A percentile compares a stretch with the other conserved stretches of the same genome.
These are phyloP conservation scores for Gossypium raimondii DNA, from an alignment of 345 rosid species.

Conservation along the genomic window DNA sequence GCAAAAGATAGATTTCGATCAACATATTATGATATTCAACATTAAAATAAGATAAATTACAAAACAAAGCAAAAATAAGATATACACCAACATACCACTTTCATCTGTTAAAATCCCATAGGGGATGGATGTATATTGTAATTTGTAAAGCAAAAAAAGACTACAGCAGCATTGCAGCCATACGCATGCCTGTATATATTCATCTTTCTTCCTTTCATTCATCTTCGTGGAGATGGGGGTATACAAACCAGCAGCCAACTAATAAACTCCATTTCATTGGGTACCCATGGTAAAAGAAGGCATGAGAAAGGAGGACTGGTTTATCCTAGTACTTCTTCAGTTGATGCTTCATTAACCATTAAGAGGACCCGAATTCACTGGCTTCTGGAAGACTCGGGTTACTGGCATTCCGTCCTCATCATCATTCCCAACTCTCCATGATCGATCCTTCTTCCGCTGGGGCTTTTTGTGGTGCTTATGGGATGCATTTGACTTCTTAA, in stretches of 20 bases:
- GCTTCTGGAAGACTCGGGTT: conserved; percentile 57
- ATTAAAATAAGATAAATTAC: not conserved
- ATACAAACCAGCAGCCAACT: not conserved
- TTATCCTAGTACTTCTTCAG: not conserved
- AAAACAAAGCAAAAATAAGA: not conserved
- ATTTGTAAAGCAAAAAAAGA: not conserved
- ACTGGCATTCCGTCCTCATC: conserved; percentile 73
- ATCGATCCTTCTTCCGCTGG: conserved; percentile 55
- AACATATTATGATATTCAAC: not conserved
- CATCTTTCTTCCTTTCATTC: not conserved
- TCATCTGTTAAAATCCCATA: not conserved
- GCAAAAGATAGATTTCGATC: not conserved
- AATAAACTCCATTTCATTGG: not conserved
- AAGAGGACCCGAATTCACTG: conserved; percentile 47
- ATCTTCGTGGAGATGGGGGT: not conserved
- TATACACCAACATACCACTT: not conserved
- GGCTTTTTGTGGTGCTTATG: conserved; percentile 77
- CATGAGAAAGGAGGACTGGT: not conserved
- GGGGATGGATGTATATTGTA: not conserved
- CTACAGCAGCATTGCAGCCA: not conserved
- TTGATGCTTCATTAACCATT: conserved; percentile 30
- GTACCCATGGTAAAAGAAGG: not conserved
- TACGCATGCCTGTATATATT: conserved; percentile 10
- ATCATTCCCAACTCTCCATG: conserved; percentile 65
- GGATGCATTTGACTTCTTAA: conserved; percentile 47